Conservation (phyloP, 192 early-diverging fungal genomes). For the Jimgerdemannia lactiflua region DNA sequence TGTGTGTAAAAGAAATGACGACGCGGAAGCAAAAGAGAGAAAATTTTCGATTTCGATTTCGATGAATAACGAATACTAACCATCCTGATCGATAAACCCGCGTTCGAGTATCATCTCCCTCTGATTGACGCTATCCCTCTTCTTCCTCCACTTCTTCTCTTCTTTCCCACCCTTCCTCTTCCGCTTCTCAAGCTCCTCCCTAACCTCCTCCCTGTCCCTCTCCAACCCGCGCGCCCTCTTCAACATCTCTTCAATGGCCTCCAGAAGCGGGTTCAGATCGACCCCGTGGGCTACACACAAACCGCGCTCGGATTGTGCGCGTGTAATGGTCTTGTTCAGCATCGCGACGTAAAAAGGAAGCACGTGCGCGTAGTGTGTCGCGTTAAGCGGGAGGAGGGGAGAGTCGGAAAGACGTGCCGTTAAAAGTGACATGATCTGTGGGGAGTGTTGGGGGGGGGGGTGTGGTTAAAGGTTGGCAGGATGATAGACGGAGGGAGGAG, state of each 20-base stretch:
- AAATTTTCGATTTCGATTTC: no score
- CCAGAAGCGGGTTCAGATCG: conserved; percentile 5
- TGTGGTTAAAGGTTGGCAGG: no score
- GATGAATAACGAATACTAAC: neutral
- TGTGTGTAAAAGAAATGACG: no score
- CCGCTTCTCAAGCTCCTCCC: neutral
- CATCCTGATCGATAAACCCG: conserved; percentile 47
- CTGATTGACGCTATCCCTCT: conserved; percentile 41
- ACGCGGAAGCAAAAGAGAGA: no score
- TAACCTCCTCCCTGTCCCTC: neutral
- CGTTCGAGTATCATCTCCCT: conserved; percentile 44
- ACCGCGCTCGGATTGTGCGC: neutral
- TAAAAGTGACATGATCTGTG: conserved; percentile 27
- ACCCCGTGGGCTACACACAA: neutral
- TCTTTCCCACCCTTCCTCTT: neutral
- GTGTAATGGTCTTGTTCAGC: conserved; percentile 30
- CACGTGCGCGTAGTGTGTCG: conserved; percentile 38
- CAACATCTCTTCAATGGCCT: neutral
- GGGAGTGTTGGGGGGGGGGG: neutral
- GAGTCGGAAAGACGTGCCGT: conserved; percentile 41
- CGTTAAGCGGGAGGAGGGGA: conserved; percentile 31
- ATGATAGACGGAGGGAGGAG: no score
- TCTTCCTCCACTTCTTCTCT: conserved; percentile 26
- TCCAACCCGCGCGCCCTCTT: neutral
- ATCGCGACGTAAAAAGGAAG: conserved; percentile 30